phyloP scores from a whole-genome alignment of 2,329 filamentous ascomycete species.

The Paecilomyces sp. region DNA sequence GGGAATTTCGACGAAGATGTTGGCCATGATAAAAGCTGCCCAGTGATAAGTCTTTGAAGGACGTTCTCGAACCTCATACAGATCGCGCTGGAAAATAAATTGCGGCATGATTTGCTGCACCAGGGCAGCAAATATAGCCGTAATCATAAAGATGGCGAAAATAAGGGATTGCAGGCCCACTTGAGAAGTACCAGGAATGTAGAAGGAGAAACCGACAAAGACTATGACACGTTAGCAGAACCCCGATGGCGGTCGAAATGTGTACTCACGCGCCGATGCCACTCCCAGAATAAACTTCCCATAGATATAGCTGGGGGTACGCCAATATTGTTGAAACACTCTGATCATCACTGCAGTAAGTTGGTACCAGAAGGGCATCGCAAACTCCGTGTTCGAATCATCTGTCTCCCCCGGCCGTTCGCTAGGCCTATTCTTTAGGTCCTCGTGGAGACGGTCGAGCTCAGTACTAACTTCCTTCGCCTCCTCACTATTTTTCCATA shows the following conservation, averaged over 20 bases:
- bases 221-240: constrained; percentile 48
- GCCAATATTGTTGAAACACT: constrained; percentile 86
- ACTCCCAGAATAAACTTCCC: constrained; percentile 65
- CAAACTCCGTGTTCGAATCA: constrained; percentile 63
- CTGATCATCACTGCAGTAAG: constrained; percentile 59
- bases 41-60: constrained; percentile 79
- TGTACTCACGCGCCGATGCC: neutral
- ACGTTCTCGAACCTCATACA: constrained; percentile 80
- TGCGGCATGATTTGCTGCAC: constrained; percentile 65
- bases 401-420: constrained; percentile 24
- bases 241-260: neutral
- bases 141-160: constrained; percentile 77
- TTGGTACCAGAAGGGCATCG: constrained; percentile 62
- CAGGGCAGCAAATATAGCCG: constrained; percentile 47
- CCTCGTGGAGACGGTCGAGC: constrained; percentile 48
- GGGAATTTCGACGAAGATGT: constrained; percentile 77
- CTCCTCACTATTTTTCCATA: constrained; percentile 55
- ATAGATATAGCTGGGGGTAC: constrained; percentile 77
- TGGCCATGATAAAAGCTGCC: constrained; percentile 76
- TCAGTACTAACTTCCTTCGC: constrained; percentile 48
- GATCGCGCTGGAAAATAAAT: constrained; percentile 71
- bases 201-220: constrained; percentile 79
- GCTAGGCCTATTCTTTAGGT: constrained; percentile 26
- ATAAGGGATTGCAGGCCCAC: constrained; percentile 81
- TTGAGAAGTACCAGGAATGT: constrained; percentile 60